phyloP scores from a whole-genome alignment of 192 early-diverging fungal genomes.

The Mortierella alpina region DNA sequence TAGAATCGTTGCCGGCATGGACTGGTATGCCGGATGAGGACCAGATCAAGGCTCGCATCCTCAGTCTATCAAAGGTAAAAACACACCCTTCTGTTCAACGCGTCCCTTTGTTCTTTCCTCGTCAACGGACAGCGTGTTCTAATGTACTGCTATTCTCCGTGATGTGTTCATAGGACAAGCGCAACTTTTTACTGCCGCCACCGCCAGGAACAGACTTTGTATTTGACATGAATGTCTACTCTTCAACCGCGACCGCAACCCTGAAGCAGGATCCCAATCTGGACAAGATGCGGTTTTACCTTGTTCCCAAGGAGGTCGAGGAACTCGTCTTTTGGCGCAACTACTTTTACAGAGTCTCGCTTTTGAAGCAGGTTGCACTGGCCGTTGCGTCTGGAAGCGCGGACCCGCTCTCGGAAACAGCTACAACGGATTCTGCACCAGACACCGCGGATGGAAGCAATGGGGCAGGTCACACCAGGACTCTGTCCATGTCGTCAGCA shows the following conservation, averaged over 20 bases:
- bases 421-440: neutral
- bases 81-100: neutral
- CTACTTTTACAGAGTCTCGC: slow-evolving; percentile 76
- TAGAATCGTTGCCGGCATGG: slow-evolving; percentile 65
- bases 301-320: slow-evolving; percentile 74
- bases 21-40: slow-evolving; percentile 63
- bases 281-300: slow-evolving; percentile 70
- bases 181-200: slow-evolving; percentile 70
- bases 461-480: neutral
- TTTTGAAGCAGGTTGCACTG: slow-evolving; percentile 64
- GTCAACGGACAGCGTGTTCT: neutral
- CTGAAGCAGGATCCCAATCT: slow-evolving; percentile 67
- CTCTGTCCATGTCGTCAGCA: slow-evolving; percentile 10
- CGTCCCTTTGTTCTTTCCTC: slow-evolving; percentile 1
- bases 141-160: slow-evolving; percentile 3
- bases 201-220: slow-evolving; percentile 70
- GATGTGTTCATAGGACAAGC: slow-evolving; percentile 58
- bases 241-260: slow-evolving; percentile 64
- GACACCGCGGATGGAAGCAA: slow-evolving; percentile 7
- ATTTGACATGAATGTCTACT: slow-evolving; percentile 70
- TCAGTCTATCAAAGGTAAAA: slow-evolving; percentile 61
- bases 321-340: slow-evolving; percentile 75
- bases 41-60: slow-evolving; percentile 59
- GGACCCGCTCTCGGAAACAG: slow-evolving; percentile 8
- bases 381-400: slow-evolving; percentile 29